Evolutionary conservation across 2,329 filamentous ascomycete species (phyloP).

Genomic region (Sphaerulina vaccinii): DNA sequence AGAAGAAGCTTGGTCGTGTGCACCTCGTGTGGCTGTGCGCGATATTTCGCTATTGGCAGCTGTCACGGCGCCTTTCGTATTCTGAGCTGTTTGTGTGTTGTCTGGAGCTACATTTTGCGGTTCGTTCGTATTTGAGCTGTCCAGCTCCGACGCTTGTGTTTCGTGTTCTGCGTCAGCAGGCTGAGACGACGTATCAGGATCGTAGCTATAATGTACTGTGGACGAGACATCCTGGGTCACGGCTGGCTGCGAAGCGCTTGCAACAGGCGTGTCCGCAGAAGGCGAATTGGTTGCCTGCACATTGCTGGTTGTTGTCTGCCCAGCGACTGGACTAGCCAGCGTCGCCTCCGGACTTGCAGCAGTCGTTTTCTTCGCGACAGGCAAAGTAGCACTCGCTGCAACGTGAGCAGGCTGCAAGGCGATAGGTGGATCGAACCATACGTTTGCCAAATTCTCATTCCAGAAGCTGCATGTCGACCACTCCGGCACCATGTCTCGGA

Average conservation of each 20-base stretch:
- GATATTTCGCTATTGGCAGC: slow-evolving; percentile 1
- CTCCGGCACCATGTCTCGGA: slow-evolving; percentile 17
- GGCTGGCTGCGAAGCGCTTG: neutral
- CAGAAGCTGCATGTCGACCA: slow-evolving; percentile 22
- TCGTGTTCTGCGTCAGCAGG: slow-evolving; percentile 7
- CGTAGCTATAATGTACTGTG: slow-evolving; percentile 1
- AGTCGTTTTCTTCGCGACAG: slow-evolving; percentile 2
- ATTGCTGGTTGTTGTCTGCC: neutral
- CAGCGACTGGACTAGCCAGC: neutral
- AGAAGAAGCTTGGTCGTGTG: neutral
- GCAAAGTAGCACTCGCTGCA: slow-evolving; percentile 6
- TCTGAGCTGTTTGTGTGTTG: neutral
- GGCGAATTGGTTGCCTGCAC: neutral
- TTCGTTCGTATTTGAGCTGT: slow-evolving; percentile 10
- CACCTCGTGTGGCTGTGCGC: neutral
- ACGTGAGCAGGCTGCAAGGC: slow-evolving; percentile 15
- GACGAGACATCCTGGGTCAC: slow-evolving; percentile 11
- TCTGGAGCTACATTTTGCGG: slow-evolving; percentile 1
- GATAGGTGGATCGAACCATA: slow-evolving; percentile 26
- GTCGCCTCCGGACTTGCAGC: slow-evolving; percentile 11
- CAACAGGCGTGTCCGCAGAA: neutral
- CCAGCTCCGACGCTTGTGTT: slow-evolving; percentile 1
- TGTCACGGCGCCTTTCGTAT: slow-evolving; percentile 4
- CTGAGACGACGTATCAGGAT: slow-evolving; percentile 5
- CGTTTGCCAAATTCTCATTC: slow-evolving; percentile 22